phyloP scores from a whole-genome alignment of 345 rosid genomes.

The Pelargonium nanum region DNA sequence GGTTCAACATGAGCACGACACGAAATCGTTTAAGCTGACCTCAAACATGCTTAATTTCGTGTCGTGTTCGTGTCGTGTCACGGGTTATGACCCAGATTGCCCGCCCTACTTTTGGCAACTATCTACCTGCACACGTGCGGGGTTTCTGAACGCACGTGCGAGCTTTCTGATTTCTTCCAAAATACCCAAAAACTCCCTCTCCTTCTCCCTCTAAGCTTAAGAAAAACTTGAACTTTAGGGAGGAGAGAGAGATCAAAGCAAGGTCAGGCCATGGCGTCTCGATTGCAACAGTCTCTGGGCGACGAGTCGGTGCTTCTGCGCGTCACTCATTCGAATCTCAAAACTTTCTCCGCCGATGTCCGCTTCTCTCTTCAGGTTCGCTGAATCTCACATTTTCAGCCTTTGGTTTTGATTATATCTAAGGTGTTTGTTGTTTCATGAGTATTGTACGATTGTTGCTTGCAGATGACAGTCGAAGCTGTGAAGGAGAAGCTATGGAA shows the following conservation, averaged over 20 bases:
- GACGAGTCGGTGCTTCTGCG: conserved; percentile 67
- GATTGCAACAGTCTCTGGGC: conserved; percentile 30
- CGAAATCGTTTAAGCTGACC: too few relatives aligned
- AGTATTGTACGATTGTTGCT: neutral
- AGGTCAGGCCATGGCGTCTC: conserved; percentile 17
- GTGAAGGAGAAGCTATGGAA: conserved; percentile 89
- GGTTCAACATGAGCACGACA: too few relatives aligned
- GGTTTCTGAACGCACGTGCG: neutral
- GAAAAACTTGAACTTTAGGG: neutral
- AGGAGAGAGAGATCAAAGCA: neutral
- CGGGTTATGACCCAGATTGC: too few relatives aligned
- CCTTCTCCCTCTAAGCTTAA: too few relatives aligned
- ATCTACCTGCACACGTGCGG: neutral
- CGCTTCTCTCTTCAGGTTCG: conserved; percentile 73
- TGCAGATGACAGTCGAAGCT: conserved; percentile 55
- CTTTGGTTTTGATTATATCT: too few relatives aligned
- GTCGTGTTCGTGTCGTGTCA: too few relatives aligned
- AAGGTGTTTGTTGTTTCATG: too few relatives aligned
- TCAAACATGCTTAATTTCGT: too few relatives aligned
- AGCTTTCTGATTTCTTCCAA: too few relatives aligned
- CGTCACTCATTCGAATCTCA: conserved; percentile 70
- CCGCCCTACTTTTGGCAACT: too few relatives aligned
- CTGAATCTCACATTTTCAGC: too few relatives aligned
- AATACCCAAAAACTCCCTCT: too few relatives aligned
- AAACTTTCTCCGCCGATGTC: conserved; percentile 51